Evolutionary conservation across 1,139 yeast genomes (phyloP).

Genomic region (Candida gigantensis): DNA sequence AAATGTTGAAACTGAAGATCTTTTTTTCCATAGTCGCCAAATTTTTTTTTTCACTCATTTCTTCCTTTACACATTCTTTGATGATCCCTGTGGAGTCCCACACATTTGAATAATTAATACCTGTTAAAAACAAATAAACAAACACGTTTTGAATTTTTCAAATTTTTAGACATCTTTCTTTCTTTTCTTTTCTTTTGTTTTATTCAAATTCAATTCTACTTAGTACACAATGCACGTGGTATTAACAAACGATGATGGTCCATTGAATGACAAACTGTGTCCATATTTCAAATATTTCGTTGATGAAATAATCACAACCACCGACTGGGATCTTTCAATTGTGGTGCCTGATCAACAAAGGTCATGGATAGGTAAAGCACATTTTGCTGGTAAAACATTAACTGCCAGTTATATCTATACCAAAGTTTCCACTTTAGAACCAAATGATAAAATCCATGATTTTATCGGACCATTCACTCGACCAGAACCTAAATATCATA

Average conservation of each 20-base stretch:
- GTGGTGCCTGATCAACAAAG: constrained; percentile 79
- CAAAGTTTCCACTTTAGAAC: constrained; percentile 30
- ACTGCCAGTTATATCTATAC: constrained; percentile 69
- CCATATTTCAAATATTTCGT: constrained; percentile 85
- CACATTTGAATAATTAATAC: not conserved
- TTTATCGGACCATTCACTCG: constrained; percentile 70
- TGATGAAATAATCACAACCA: constrained; percentile 59
- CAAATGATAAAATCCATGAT: constrained; percentile 37
- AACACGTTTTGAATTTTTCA: not conserved
- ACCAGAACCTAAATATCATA: constrained; percentile 35
- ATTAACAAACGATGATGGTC: constrained; percentile 94
- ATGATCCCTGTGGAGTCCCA: not conserved
- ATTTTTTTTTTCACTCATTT: not conserved
- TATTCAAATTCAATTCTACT: not conserved
- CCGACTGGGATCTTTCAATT: constrained; percentile 85
- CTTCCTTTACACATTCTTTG: not conserved
- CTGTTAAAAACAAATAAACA: not conserved
- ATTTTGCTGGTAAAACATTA: constrained; percentile 81
- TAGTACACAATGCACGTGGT: constrained; percentile 39
- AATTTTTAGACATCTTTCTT: not conserved
- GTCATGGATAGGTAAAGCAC: constrained; percentile 98
- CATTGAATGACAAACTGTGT: constrained; percentile 75
- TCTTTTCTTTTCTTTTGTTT: not conserved
- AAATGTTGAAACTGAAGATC: not conserved
- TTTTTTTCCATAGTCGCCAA: not conserved